phyloP scores from a whole-genome alignment of 2,329 filamentous ascomycete species.

The Hypomyces rosellus region DNA sequence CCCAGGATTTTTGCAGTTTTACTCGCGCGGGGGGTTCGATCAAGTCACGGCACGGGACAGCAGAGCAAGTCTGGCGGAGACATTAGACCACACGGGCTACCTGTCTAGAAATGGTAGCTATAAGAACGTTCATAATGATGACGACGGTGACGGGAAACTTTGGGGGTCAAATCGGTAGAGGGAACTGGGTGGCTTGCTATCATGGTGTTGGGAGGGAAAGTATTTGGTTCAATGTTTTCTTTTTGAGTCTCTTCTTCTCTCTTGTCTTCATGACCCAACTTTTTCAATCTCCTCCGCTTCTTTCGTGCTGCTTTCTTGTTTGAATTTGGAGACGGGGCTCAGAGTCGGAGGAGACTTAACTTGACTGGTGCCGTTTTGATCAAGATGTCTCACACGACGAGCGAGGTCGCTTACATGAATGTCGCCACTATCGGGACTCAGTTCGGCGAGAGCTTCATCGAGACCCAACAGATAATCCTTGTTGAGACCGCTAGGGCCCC shows the following conservation, averaged over 20 bases:
- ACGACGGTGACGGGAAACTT: constrained; percentile 11
- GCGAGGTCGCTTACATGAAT: constrained; percentile 80
- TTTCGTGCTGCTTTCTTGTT: constrained; percentile 19
- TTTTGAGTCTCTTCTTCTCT: constrained; percentile 4
- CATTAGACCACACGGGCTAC: constrained; percentile 9
- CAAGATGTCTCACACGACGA: constrained; percentile 58
- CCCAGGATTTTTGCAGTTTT: constrained; percentile 8
- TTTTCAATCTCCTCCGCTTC: constrained; percentile 27
- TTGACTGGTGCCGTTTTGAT: constrained; percentile 16
- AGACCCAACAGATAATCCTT: constrained; percentile 81
- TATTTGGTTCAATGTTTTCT: constrained; percentile 9
- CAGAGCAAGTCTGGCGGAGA: constrained; percentile 4
- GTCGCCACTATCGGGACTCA: constrained; percentile 74
- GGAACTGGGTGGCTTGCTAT: constrained; percentile 8
- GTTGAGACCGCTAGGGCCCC: constrained; percentile 83
- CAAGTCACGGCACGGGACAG: constrained; percentile 10
- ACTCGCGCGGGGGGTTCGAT: constrained; percentile 9
- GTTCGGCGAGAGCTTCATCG: constrained; percentile 63
- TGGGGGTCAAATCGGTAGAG: constrained; percentile 4
- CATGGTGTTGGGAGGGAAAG: constrained; percentile 8
- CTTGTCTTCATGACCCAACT: constrained; percentile 4
- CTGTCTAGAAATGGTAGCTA: constrained; percentile 13
- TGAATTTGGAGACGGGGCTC: constrained; percentile 16
- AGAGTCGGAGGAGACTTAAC: constrained; percentile 12
- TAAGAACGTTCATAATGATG: constrained; percentile 10